Evolutionary conservation across 129 eudicot species (phyloP).

Genomic region (Lonicera japonica): DNA sequence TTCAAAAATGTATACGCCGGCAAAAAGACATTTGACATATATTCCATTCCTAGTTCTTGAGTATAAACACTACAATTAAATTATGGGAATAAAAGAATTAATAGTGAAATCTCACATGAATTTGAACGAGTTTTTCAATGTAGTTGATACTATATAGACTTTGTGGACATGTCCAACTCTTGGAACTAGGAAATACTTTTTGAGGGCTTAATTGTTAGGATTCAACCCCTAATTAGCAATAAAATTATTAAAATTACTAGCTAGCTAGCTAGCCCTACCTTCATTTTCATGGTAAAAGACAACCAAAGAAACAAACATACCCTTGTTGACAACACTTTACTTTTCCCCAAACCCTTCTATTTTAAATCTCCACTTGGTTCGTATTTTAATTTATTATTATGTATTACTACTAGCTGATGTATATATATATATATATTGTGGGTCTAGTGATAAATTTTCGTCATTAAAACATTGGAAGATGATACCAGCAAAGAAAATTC

Average conservation of each 20-base stretch:
- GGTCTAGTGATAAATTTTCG: no score
- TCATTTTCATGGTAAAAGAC: constrained; percentile 36
- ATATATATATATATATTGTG: neutral
- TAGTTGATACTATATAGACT: neutral
- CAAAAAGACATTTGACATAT: constrained; percentile 19
- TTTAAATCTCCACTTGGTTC: constrained; percentile 11
- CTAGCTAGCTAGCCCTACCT: neutral
- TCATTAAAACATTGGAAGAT: no score
- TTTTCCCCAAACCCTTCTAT: constrained; percentile 55
- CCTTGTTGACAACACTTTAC: constrained; percentile 83
- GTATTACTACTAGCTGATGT: neutral
- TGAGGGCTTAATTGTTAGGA: constrained; percentile 4
- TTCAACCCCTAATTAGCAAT: neutral
- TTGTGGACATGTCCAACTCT: constrained; percentile 15
- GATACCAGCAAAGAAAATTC: no score
- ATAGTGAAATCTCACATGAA: constrained; percentile 2
- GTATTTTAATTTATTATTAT: neutral
- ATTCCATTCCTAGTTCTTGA: constrained; percentile 26
- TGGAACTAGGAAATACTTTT: constrained; percentile 12
- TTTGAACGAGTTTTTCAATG: neutral
- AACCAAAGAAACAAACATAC: constrained; percentile 70
- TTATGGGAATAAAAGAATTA: constrained; percentile 1
- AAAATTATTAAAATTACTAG: neutral
- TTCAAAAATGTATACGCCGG: constrained; percentile 1
- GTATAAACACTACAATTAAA: neutral